Conservation (phyloP, 2,329 filamentous ascomycete genomes). For the Plenodomus biglobosus region DNA sequence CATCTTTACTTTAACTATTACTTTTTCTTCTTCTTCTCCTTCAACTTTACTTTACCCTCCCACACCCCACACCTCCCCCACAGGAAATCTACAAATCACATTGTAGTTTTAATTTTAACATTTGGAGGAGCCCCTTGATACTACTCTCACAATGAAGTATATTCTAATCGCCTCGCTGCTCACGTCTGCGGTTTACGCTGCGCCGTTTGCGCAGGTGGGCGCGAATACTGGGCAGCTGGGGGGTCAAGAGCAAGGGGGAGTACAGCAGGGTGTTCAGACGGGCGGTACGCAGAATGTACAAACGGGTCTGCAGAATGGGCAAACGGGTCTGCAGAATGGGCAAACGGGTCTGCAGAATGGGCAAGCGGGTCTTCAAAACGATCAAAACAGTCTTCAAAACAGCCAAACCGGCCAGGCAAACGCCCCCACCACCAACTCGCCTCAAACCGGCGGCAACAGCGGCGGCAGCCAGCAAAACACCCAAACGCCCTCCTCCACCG, state of each 20-base stretch:
- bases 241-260: constrained; percentile 5
- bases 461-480: constrained; percentile 20
- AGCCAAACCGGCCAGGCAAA: constrained; percentile 1
- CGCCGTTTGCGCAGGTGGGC: constrained; percentile 28
- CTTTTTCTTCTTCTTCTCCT: constrained; percentile 1
- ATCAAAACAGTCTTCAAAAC: constrained; percentile 5
- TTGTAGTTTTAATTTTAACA: constrained; percentile 11
- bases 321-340: background rate
- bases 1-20: constrained; percentile 1
- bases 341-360: constrained; percentile 6
- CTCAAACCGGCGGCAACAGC: constrained; percentile 18
- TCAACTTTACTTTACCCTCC: constrained; percentile 1
- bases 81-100: too few species aligned
- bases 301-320: constrained; percentile 6
- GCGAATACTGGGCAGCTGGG: constrained; percentile 4
- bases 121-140: too few species aligned
- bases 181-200: constrained; percentile 35
- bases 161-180: constrained; percentile 39
- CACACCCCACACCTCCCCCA: too few species aligned
- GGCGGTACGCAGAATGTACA: background rate
- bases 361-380: constrained; percentile 9
- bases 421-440: constrained; percentile 13
- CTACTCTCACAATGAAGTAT: constrained; percentile 42
- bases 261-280: constrained; percentile 5
- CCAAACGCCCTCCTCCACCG: constrained; percentile 28